Conservation (phyloP, 495 filamentous ascomycete species). For the Penicillium riverlandense region DNA sequence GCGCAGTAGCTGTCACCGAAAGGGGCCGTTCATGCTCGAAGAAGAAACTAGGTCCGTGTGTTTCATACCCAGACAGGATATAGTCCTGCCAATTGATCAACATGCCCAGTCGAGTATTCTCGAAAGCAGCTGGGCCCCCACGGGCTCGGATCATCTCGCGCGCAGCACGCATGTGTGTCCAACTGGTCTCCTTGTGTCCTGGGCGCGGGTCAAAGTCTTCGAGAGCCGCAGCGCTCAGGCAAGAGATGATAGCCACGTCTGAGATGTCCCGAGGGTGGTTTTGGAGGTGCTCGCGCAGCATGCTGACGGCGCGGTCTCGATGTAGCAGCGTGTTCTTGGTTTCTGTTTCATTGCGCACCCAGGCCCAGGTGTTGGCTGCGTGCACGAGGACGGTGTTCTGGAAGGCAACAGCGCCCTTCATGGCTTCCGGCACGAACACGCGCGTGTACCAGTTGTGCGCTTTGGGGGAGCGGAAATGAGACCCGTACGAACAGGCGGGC, state of each 20-base stretch:
- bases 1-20: neutral
- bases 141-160: slow-evolving; percentile 31
- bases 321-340: slow-evolving; percentile 19
- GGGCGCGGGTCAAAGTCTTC: slow-evolving; percentile 35
- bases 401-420: slow-evolving; percentile 33
- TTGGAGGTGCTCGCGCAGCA: slow-evolving; percentile 25
- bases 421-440: slow-evolving; percentile 30
- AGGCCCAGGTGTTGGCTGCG: slow-evolving; percentile 32
- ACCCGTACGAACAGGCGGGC: slow-evolving; percentile 31
- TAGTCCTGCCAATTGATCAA: slow-evolving; percentile 40
- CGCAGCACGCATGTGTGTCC: slow-evolving; percentile 34
- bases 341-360: slow-evolving; percentile 27
- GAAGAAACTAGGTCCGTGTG: slow-evolving; percentile 23
- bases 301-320: slow-evolving; percentile 21
- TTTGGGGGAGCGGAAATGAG: slow-evolving; percentile 23
- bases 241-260: slow-evolving; percentile 31
- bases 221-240: slow-evolving; percentile 32
- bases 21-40: slow-evolving; percentile 14
- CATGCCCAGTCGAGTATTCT: slow-evolving; percentile 30
- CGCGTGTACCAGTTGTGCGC: slow-evolving; percentile 34
- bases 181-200: slow-evolving; percentile 29
- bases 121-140: slow-evolving; percentile 29
- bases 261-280: slow-evolving; percentile 24
- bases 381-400: slow-evolving; percentile 32
- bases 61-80: slow-evolving; percentile 33